Base-by-base conservation (phyloP, 2,329 filamentous ascomycete species). In the Aaosphaeria pasadenensis region DNA sequence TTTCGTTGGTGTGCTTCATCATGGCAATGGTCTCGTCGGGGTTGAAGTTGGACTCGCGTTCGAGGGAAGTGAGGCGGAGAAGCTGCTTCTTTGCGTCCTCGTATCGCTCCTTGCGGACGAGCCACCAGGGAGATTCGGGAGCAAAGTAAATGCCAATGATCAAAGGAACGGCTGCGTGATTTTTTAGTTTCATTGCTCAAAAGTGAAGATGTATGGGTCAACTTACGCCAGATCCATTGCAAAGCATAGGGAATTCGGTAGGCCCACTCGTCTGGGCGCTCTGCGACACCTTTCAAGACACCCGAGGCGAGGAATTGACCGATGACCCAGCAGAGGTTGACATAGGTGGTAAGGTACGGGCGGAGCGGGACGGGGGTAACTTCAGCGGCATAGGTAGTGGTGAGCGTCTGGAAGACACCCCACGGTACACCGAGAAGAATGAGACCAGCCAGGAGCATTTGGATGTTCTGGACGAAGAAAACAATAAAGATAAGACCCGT, bases 1-100 rank as follows among this genome's bases (percentile, higher is more conserved):
- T 74, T 1, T 87, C 86, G 5, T 88, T 91, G 4, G 90, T 95
- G 64, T 94, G 88, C 4, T 89, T 83, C 87, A 95, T 95, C 89
- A 95, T 94, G 58, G 88, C 85, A 51, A 95, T 79, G 0, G 88
- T 94, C 38, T 69, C 59, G 47, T 69, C 60, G 44, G 60, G 58
- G 42, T 68, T 63, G 59, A 66, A 67, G 33, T 85, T 79, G 5
- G 57, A 53, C 31, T 63, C 56, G 50, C 59, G 66, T 11, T 69
- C 61, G 5, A 63, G 54, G 57, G 79, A 85, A 3, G 86, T 88
- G 32, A 89, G 74, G 6, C 86, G 83, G 46, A 85, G 71, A 28
- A 89, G 75, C 13, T 84, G 75, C 43, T 74, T 72, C 72, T 87
- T 88, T 29, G 87, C 87, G 9, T 88, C 83, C 4, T 84, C 80